Evolutionary conservation across 352 stramenopile species (phyloP).

Genomic region (Pythium phragmitis): DNA sequence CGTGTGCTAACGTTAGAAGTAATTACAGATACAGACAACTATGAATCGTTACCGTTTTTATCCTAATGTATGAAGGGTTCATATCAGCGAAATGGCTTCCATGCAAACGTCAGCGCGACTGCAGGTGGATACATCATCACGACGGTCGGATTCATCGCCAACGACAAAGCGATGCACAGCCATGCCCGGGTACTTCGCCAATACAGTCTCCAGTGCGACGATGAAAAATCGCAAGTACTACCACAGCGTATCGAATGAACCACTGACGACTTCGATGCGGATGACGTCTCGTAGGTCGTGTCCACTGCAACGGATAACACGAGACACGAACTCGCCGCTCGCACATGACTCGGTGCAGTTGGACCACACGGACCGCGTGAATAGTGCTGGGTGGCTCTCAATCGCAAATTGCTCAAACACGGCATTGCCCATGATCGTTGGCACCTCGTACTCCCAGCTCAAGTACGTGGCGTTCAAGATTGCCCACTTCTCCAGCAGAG

Average conservation of each 20-base stretch:
- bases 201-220: neutral
- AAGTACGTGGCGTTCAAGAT: neutral
- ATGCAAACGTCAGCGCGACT: no score
- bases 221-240: slow-evolving; percentile 1
- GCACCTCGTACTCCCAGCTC: neutral
- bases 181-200: neutral
- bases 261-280: no score
- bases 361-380: no score
- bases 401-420: no score
- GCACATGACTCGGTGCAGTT: no score
- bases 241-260: neutral
- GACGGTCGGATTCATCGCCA: neutral
- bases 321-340: no score
- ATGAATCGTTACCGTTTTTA: neutral
- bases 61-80: neutral
- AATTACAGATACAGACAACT: neutral
- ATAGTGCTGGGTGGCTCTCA: no score
- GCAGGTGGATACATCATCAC: neutral
- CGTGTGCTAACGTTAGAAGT: neutral
- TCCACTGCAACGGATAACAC: no score
- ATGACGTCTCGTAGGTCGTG: no score
- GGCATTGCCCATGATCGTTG: no score
- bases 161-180: neutral
- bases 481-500: neutral
- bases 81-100: neutral